A percentile compares a stretch with the other conserved stretches of the same genome.
These are phyloP conservation scores for Datisca glomerata DNA, from an alignment of 306 rosid genomes.

Conservation along the genomic window DNA sequence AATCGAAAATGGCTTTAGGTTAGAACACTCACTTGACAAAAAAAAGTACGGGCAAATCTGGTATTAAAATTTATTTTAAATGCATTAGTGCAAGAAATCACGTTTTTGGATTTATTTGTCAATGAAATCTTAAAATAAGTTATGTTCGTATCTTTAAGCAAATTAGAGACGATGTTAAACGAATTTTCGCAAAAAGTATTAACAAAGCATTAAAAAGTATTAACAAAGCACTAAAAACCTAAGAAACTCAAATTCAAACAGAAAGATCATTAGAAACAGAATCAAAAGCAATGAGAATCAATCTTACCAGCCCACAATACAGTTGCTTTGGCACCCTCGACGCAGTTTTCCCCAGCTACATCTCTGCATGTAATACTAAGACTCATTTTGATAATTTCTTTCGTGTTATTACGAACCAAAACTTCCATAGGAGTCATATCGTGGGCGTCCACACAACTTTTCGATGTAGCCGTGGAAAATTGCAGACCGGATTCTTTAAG, in stretches of 20 bases:
- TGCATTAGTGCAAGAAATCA: no score
- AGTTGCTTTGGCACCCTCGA: slow-evolving; percentile 74
- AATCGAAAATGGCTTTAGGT: no score
- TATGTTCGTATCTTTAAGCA: no score
- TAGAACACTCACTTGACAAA: no score
- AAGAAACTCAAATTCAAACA: neutral
- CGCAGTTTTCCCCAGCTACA: slow-evolving; percentile 86
- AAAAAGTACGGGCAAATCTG: no score
- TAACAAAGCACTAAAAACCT: neutral
- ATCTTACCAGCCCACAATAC: slow-evolving; percentile 81
- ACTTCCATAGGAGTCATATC: slow-evolving; percentile 87
- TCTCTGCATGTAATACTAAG: slow-evolving; percentile 81
- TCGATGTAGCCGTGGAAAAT: slow-evolving; percentile 27
- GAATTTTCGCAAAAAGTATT: neutral
- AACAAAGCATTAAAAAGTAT: neutral
- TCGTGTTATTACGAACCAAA: slow-evolving; percentile 80
- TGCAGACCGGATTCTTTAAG: slow-evolving; percentile 18
- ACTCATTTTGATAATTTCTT: slow-evolving; percentile 69
- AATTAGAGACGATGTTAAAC: no score
- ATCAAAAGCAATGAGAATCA: neutral
- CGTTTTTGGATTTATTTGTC: no score
- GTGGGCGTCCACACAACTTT: slow-evolving; percentile 61
- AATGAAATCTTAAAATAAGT: no score
- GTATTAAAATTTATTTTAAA: no score
- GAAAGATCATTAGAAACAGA: neutral